phyloP scores from a whole-genome alignment of 1,139 yeast genomes.

The Pichia sp. region DNA sequence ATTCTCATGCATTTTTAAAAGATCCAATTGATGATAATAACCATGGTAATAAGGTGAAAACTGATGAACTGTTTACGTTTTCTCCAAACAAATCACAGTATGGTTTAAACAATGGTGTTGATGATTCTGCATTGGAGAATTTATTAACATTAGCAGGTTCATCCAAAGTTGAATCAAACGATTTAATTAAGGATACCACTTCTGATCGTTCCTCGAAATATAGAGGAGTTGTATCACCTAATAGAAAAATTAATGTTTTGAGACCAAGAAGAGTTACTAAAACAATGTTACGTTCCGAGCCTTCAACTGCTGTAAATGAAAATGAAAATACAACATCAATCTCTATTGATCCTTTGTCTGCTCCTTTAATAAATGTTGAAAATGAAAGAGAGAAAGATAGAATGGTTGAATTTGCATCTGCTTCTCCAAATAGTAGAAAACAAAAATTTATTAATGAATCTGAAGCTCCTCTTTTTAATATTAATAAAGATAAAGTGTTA shows the following conservation, averaged over 20 bases:
- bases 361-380: constrained; percentile 18
- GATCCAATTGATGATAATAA: not conserved
- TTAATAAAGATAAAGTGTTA: constrained; percentile 12
- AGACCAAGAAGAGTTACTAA: constrained; percentile 42
- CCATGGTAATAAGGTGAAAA: not conserved
- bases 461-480: constrained; percentile 39
- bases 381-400: constrained; percentile 5
- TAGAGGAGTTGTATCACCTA: constrained; percentile 30
- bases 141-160: constrained; percentile 8
- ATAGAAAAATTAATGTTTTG: constrained; percentile 33
- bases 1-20: constrained; percentile 10
- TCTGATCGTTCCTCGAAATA: not conserved
- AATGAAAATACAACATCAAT: constrained; percentile 12
- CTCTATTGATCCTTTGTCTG: constrained; percentile 35
- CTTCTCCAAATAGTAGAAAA: constrained; percentile 17
- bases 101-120: constrained; percentile 1
- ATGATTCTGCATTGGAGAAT: constrained; percentile 19
- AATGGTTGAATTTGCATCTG: not conserved
- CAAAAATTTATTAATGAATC: constrained; percentile 34
- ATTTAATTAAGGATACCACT: not conserved
- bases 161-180: not conserved
- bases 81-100: constrained; percentile 4
- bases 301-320: not conserved
- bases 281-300: constrained; percentile 15
- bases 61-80: constrained; percentile 6